Percentiles rank a stretch among this genome's conserved stretches.
phyloP scores from a whole-genome alignment of 768 basidiomycete genomes.

The Tricholoma saponaceum region DNA sequence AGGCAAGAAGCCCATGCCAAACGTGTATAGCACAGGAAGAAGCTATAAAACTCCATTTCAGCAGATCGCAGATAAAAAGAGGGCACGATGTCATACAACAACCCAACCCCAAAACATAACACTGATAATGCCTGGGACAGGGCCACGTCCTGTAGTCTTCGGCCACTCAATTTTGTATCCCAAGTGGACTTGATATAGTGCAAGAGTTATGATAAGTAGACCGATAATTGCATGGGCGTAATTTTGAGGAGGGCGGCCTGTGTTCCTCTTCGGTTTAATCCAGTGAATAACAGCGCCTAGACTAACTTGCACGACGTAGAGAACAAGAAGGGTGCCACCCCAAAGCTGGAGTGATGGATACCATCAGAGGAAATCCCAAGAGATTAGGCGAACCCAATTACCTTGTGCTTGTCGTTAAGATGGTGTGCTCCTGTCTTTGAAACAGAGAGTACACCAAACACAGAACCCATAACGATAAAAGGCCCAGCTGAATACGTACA shows the following conservation, averaged over 20 bases:
- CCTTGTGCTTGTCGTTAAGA: constrained; percentile 47
- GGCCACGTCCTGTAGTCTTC: constrained; percentile 35
- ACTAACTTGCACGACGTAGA: constrained; percentile 45
- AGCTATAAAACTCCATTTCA: constrained; percentile 19
- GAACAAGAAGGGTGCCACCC: constrained; percentile 44
- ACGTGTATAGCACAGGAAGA: constrained; percentile 39
- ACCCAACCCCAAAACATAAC: constrained; percentile 47
- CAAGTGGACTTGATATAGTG: constrained; percentile 45
- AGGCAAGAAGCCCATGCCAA: constrained; percentile 39
- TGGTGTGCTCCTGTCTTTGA: constrained; percentile 29
- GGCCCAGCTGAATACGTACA: constrained; percentile 33
- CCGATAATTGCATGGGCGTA: constrained; percentile 56
- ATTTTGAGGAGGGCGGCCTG: constrained; percentile 46
- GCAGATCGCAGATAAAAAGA: background rate
- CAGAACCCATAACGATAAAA: constrained; percentile 37
- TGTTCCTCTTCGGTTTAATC: constrained; percentile 36
- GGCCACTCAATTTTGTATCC: constrained; percentile 51
- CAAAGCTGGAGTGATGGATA: constrained; percentile 30
- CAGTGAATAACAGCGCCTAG: constrained; percentile 53
- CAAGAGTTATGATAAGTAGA: constrained; percentile 42
- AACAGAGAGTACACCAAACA: constrained; percentile 40
- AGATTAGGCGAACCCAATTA: constrained; percentile 12
- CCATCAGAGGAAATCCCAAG: constrained; percentile 1
- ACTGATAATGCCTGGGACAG: constrained; percentile 30
- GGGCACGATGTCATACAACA: constrained; percentile 30